Base-by-base conservation (phyloP, 192 early-diverging fungal species). In the Rhizophlyctis rosea region DNA sequence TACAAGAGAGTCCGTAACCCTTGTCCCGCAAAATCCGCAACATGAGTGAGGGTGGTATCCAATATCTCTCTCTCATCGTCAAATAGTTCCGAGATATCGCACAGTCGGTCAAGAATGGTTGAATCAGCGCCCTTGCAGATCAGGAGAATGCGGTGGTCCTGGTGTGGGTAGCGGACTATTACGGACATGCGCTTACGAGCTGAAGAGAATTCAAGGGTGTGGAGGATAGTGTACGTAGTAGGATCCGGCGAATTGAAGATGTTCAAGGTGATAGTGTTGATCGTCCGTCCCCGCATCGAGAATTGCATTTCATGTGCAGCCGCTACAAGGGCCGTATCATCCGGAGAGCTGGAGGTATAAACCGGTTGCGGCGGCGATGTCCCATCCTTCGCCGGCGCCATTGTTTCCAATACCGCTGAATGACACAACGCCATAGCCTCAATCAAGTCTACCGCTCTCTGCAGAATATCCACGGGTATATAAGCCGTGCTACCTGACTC, bases 1-100 rank as follows among this genome's bases (percentile, higher is more conserved):
- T 98, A 68, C 33, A 90, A 89, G 47, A 99, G 80, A 9, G 95
- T 98, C 31, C 96, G 85, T 34, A 99, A 76, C 9, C 96, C 96
- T 35, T 82, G 70, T 52, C 67, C 74, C 0, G 81, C 81, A 59
- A 77, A 82, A n/a, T 58, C 48, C 35, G 70, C 70, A 25, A 82
- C 55, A 62, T 76, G 68, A 4, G 27, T 35, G 7, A 68, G 58
- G 3, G 79, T 81, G 4, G 57, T 27, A 14, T 72, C 75, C 14
- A 84, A 69, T 51, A 88, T 59, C 63, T 47, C 65, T 50, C 32
- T 71, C 30, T 63, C 83, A 70, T 39, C 78, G 64, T 62, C 48
- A n/a, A n/a, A n/a, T n/a, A n/a, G n/a, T n/a, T n/a, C n/a, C n/a
- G n/a, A n/a, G n/a, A n/a, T 51, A n/a, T 64, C 65, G 24, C 44